These are phyloP conservation scores for Beauveria scarabaeidicola DNA, from an alignment of 2,329 filamentous ascomycete genomes.

Conservation along the genomic window DNA sequence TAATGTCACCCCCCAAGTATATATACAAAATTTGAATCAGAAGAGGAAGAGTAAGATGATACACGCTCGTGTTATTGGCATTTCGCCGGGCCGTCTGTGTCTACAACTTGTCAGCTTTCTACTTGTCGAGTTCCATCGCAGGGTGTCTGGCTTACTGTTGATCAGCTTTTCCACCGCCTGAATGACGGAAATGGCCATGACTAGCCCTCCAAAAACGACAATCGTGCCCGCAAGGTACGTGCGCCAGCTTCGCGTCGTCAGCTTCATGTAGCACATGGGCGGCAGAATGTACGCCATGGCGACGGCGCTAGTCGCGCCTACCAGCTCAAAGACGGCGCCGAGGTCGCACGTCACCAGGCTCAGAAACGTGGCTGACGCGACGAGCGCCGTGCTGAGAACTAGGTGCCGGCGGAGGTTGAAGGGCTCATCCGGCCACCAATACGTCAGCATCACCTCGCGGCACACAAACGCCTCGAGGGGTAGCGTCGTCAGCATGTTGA, in stretches of 20 bases:
- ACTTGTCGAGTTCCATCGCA: background rate
- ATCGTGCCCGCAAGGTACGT: conserved; percentile 62
- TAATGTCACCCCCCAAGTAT: background rate
- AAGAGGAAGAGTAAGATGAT: background rate
- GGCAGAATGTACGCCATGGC: conserved; percentile 92
- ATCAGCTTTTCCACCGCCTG: conserved; percentile 64
- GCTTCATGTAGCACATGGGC: conserved; percentile 88
- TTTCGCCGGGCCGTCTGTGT: conserved; percentile 11
- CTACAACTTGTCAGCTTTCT: conserved; percentile 7
- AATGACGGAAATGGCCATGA: conserved; percentile 73
- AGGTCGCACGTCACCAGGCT: conserved; percentile 86
- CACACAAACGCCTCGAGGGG: conserved; percentile 97
- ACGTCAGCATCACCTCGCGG: conserved; percentile 90
- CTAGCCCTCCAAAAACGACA: conserved; percentile 70
- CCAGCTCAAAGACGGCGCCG: conserved; percentile 88
- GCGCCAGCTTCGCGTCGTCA: conserved; percentile 68
- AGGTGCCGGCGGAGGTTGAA: conserved; percentile 81
- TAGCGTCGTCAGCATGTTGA: conserved; percentile 97
- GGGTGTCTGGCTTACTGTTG: conserved; percentile 28
- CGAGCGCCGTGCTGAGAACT: conserved; percentile 73
- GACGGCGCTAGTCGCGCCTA: conserved; percentile 89
- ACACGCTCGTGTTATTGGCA: background rate
- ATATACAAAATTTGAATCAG: background rate
- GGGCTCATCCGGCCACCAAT: conserved; percentile 59
- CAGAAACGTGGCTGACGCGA: conserved; percentile 68